Conservation (phyloP, 78 protist species). For the Speleostelium caveatum region DNA sequence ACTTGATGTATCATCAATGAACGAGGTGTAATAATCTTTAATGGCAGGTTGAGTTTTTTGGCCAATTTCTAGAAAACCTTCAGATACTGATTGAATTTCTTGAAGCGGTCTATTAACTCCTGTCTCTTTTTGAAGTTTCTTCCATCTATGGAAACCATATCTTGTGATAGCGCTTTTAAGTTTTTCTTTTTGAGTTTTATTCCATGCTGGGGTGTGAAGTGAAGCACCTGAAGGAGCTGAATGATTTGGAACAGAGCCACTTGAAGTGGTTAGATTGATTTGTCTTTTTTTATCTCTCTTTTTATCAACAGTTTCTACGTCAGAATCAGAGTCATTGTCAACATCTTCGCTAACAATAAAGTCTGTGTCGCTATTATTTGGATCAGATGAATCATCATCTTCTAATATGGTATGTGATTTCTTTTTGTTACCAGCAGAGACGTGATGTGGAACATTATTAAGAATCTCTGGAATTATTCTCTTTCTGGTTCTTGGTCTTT, state of each 20-base stretch:
- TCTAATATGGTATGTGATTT: conserved; percentile 10
- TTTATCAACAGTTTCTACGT: not conserved
- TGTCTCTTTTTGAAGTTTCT: conserved; percentile 33
- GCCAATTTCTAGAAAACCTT: conserved; percentile 53
- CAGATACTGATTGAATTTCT: conserved; percentile 59
- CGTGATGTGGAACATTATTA: not conserved
- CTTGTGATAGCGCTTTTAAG: conserved; percentile 9
- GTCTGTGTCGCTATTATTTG: conserved; percentile 40
- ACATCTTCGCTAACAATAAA: conserved; percentile 4
- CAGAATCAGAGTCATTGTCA: conserved; percentile 24
- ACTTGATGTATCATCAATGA: conserved; percentile 49
- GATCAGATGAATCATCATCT: conserved; percentile 26
- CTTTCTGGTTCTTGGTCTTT: conserved; percentile 67
- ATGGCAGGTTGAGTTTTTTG: not conserved
- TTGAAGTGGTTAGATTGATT: not conserved
- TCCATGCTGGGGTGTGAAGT: conserved; percentile 21
- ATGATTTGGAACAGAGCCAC: not conserved
- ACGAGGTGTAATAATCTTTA: conserved; percentile 33
- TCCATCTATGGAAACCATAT: conserved; percentile 71
- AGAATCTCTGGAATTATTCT: conserved; percentile 60
- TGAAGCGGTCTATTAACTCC: conserved; percentile 3
- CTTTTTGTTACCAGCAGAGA: conserved; percentile 9
- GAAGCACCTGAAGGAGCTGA: not conserved
- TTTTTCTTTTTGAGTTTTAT: conserved; percentile 56
- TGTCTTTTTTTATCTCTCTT: not conserved